Evolutionary conservation across 164 flowering plant genomes (phyloP), one percentile per base, ranked within the genome.

Genomic region (Vitis riparia): DNA sequence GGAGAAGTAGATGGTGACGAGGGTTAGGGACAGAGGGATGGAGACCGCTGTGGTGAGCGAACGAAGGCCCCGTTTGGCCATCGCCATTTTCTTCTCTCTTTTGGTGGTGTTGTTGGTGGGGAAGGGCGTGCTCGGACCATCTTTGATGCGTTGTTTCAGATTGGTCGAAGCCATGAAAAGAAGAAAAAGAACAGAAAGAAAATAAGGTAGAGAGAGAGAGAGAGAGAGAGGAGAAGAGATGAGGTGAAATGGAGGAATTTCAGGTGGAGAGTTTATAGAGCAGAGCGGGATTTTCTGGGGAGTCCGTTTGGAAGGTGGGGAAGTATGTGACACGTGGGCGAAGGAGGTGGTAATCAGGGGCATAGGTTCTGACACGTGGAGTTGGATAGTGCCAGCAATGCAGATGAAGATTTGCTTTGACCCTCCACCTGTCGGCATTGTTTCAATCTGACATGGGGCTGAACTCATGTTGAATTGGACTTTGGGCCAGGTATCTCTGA

Each of bases 31-130:
- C 12, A 84, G 27, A 0, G 97, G 97, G 8, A 86, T 1, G 0
- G 78, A 55, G 5, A 92, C 65, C 0, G 91, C 91, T 0, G 85
- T 19, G 58, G 85, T 69, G 7, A 92, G 77, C 2, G 98, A 90
- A 13, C 72, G 79, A 0, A 92, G 80, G 30, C 97, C 98, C 6
- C 91, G 88, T 64, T 85, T 86, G 52, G 97, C 94, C 88, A 83
- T 83, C 5, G 78, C 85, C 73, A 60, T 67, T 49, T 64, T 84
- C 75, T 75, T 80, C 17, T 76, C 76, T 58, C 71, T 68, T 58
- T 23, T 55, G 15, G n/a, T 5, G 59, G 1, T 48, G 32, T 48
- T 63, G 59, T 55, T 48, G 47, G 64, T 48, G 70, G 64, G 23
- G 30, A 50, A 27, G 70, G 55, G 13, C 55, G 52, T 61, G 68